Conservation (phyloP, 2,329 filamentous ascomycete genomes). For the Fusarium sp. region DNA sequence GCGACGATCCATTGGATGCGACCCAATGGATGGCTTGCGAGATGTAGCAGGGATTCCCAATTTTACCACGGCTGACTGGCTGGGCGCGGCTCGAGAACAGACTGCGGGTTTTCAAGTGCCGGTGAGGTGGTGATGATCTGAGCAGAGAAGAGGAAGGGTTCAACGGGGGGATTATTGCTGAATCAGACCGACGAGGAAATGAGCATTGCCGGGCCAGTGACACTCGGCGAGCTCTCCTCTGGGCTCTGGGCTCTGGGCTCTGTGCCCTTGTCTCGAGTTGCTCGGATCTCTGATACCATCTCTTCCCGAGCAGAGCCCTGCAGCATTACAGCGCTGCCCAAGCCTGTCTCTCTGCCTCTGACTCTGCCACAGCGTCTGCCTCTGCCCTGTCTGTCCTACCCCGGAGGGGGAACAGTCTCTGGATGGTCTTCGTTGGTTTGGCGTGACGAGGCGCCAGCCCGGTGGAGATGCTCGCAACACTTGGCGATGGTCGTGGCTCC, state of each 20-base stretch:
- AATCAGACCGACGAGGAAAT: constrained; percentile 4
- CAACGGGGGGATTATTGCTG: not conserved
- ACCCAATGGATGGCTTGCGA: constrained; percentile 25
- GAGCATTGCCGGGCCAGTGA: constrained; percentile 7
- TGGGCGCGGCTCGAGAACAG: constrained; percentile 7
- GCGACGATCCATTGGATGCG: constrained; percentile 34
- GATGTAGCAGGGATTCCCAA: constrained; percentile 4
- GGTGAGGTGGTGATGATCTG: not conserved
- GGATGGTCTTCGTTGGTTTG: constrained; percentile 16
- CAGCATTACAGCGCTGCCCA: constrained; percentile 2
- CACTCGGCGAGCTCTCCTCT: constrained; percentile 4
- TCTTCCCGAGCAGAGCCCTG: not conserved
- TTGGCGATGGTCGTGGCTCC: constrained; percentile 10
- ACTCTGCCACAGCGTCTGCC: not conserved
- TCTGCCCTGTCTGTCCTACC: too few species aligned
- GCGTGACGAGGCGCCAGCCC: constrained; percentile 29
- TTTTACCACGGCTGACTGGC: constrained; percentile 21
- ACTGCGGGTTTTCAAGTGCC: constrained; percentile 26
- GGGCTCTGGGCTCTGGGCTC: not conserved
- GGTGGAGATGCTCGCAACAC: constrained; percentile 29
- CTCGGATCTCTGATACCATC: not conserved
- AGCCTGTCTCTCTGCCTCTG: constrained; percentile 21
- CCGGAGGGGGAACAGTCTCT: constrained; percentile 12
- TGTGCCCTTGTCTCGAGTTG: constrained; percentile 9
- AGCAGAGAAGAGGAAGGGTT: not conserved